Conservation (phyloP, 345 rosid species). For the Raphanus raphanistrum region DNA sequence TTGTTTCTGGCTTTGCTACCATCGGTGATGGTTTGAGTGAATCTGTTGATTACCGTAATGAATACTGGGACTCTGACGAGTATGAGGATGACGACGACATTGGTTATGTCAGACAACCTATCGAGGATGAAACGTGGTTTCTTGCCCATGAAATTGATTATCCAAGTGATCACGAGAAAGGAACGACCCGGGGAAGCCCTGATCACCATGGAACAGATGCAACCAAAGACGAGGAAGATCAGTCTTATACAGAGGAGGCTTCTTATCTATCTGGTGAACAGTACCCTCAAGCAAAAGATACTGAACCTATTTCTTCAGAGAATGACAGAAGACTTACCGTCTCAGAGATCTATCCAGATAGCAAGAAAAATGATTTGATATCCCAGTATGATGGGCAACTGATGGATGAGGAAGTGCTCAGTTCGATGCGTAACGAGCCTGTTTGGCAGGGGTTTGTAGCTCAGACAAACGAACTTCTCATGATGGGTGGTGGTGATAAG, state of each 20-base stretch:
- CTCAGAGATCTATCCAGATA: constrained; percentile 61
- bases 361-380: constrained; percentile 62
- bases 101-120: constrained; percentile 97
- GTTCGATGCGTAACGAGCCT: constrained; percentile 79
- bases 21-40: constrained; percentile 94
- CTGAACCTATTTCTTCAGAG: constrained; percentile 67
- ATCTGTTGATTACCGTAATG: constrained; percentile 84
- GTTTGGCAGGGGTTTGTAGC: constrained; percentile 98
- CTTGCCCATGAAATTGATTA: constrained; percentile 97
- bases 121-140: constrained; percentile 98
- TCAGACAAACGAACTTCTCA: constrained; percentile 68
- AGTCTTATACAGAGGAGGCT: constrained; percentile 90
- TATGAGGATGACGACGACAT: constrained; percentile 95
- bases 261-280: constrained; percentile 93
- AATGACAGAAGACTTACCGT: constrained; percentile 70
- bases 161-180: constrained; percentile 97
- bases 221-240: constrained; percentile 83
- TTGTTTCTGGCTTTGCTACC: constrained; percentile 97
- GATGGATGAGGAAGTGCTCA: constrained; percentile 82
- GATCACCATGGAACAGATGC: constrained; percentile 70
- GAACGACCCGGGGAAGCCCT: constrained; percentile 80
- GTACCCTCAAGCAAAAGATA: constrained; percentile 60
- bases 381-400: constrained; percentile 80
- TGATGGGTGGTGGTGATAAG: constrained; percentile 70
- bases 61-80: constrained; percentile 99